Evolutionary conservation across 352 stramenopile genomes (phyloP).

Genomic region (Phytophthora pini): DNA sequence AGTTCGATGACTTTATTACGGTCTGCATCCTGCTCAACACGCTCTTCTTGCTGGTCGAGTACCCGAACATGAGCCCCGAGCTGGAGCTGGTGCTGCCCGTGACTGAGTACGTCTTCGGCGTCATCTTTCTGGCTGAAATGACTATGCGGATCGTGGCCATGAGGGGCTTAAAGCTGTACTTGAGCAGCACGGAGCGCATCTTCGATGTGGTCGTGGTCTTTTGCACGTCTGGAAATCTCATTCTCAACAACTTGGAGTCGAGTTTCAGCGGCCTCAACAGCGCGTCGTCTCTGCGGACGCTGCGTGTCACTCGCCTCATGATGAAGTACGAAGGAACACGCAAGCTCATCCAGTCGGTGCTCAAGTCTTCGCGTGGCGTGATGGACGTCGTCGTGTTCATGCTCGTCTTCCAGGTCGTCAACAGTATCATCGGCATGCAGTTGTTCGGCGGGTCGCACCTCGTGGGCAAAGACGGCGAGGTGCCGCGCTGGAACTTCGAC

Average conservation of each 20-base stretch:
- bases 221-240: slow-evolving; percentile 71
- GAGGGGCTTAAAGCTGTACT: slow-evolving; percentile 53
- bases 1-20: slow-evolving; percentile 77
- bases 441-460: slow-evolving; percentile 71
- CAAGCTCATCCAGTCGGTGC: slow-evolving; percentile 79
- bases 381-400: slow-evolving; percentile 81
- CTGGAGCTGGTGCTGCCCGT: slow-evolving; percentile 51
- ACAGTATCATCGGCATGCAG: slow-evolving; percentile 80
- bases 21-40: slow-evolving; percentile 76
- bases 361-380: slow-evolving; percentile 82
- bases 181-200: slow-evolving; percentile 63
- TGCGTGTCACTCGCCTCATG: slow-evolving; percentile 78
- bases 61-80: slow-evolving; percentile 56
- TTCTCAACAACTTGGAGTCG: slow-evolving; percentile 68
- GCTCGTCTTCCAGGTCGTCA: slow-evolving; percentile 80
- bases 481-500: slow-evolving; percentile 84
- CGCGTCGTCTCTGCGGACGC: slow-evolving; percentile 70
- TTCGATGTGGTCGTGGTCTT: slow-evolving; percentile 80
- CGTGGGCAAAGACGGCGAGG: slow-evolving; percentile 39
- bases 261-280: slow-evolving; percentile 71
- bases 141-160: slow-evolving; percentile 64
- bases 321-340: slow-evolving; percentile 83
- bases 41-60: slow-evolving; percentile 70
- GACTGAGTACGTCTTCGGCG: slow-evolving; percentile 76
- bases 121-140: slow-evolving; percentile 73